These are phyloP conservation scores for Fraxinus pennsylvanica DNA, from an alignment of 257 asterid genomes.

Conservation along the genomic window DNA sequence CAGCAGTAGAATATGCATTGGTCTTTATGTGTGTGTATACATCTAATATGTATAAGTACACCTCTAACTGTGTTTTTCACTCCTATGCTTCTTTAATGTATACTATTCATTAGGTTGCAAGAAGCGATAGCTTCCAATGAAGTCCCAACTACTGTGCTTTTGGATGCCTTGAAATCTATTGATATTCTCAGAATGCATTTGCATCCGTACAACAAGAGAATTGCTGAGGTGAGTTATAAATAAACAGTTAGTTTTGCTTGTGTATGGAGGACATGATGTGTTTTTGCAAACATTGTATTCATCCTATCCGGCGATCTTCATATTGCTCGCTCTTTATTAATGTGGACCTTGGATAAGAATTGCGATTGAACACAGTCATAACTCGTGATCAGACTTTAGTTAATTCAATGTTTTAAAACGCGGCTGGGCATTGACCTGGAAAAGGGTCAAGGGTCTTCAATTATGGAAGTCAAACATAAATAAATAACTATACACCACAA, in stretches of 20 bases:
- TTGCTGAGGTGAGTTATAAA: conserved; percentile 67
- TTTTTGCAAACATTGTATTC: background rate
- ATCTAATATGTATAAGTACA: background rate
- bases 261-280: background rate
- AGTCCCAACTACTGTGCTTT: conserved; percentile 34
- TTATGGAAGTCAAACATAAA: background rate
- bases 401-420: background rate
- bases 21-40: background rate
- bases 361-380: background rate
- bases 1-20: conserved; percentile 2
- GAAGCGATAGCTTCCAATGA: conserved; percentile 54
- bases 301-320: background rate
- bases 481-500: background rate
- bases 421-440: background rate
- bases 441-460: background rate
- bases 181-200: conserved; percentile 40
- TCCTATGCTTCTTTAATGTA: background rate
- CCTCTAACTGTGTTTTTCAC: conserved; percentile 18
- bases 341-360: background rate
- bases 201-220: conserved; percentile 80
- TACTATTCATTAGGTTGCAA: conserved; percentile 56
- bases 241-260: conserved; percentile 12
- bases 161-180: conserved; percentile 46
- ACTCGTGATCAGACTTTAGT: background rate
- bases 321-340: background rate